Conservation (phyloP, 305 asterid genomes). For the Fraxinus ornus region DNA sequence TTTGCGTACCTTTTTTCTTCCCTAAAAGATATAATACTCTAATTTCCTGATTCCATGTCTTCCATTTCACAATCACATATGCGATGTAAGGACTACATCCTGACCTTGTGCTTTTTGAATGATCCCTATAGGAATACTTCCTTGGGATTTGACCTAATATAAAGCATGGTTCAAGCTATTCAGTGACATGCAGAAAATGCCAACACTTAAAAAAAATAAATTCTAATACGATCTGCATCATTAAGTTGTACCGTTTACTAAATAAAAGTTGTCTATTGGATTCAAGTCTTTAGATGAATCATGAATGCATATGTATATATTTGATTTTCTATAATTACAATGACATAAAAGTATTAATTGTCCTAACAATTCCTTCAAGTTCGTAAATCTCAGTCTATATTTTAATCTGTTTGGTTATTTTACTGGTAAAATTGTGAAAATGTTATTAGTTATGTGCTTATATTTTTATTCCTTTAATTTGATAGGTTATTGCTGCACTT, state of each 20-base stretch:
- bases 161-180: not conserved
- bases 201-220: not conserved
- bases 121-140: not conserved
- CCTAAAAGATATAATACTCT: not conserved
- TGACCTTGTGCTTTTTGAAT: not conserved
- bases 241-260: not conserved
- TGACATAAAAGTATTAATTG: not conserved
- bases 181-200: not conserved
- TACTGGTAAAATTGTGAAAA: not conserved
- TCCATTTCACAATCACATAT: not conserved
- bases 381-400: not conserved
- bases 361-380: not conserved
- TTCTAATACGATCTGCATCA: not conserved
- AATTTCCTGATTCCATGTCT: not conserved
- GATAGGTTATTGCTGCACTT: conserved; percentile 75
- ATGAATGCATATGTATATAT: not conserved
- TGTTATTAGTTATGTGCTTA: conserved; percentile 19
- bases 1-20: too few species aligned
- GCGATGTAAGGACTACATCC: not conserved
- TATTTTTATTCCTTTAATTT: conserved; percentile 4
- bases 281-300: not conserved
- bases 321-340: not conserved
- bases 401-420: not conserved
- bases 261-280: not conserved
- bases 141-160: not conserved